Evolutionary conservation across 352 stramenopile species (phyloP).

Genomic region (Blastocystis sp.): DNA sequence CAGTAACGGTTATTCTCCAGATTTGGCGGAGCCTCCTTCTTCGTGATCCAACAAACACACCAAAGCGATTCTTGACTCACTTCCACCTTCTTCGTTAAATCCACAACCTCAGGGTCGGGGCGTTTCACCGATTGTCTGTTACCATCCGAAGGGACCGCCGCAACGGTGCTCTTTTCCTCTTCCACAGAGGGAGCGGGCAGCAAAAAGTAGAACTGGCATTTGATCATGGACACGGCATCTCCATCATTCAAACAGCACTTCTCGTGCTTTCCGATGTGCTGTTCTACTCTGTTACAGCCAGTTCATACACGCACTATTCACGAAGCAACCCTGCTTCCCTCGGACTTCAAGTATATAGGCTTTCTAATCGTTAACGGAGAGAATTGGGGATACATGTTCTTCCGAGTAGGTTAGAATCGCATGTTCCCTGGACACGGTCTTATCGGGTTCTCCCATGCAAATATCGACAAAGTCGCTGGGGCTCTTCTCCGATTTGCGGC

Average conservation of each 20-base stretch:
- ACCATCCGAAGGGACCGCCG: no score
- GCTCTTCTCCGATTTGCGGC: conserved; percentile 24
- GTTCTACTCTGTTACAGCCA: neutral
- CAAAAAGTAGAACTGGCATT: conserved; percentile 67
- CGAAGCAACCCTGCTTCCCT: conserved; percentile 22
- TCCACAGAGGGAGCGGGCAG: neutral
- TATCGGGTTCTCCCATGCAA: conserved; percentile 6
- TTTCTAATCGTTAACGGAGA: conserved; percentile 22
- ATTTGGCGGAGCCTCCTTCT: neutral
- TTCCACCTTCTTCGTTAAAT: neutral
- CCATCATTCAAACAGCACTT: conserved; percentile 52
- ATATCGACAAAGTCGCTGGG: conserved; percentile 58
- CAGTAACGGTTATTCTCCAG: conserved; percentile 30
- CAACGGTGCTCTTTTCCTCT: no score
- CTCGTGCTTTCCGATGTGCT: conserved; percentile 5
- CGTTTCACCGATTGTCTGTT: neutral
- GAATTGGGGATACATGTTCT: conserved; percentile 21
- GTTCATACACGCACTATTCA: conserved; percentile 6
- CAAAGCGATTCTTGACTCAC: neutral
- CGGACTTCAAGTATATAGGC: conserved; percentile 47
- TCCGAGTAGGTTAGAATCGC: conserved; percentile 48
- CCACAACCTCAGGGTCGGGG: neutral
- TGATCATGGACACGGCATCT: conserved; percentile 24
- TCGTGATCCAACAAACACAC: neutral
- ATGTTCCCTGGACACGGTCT: conserved; percentile 49